These are phyloP conservation scores for Endoconidiophora polonica DNA, from an alignment of 2,329 filamentous ascomycete genomes.

Conservation along the genomic window DNA sequence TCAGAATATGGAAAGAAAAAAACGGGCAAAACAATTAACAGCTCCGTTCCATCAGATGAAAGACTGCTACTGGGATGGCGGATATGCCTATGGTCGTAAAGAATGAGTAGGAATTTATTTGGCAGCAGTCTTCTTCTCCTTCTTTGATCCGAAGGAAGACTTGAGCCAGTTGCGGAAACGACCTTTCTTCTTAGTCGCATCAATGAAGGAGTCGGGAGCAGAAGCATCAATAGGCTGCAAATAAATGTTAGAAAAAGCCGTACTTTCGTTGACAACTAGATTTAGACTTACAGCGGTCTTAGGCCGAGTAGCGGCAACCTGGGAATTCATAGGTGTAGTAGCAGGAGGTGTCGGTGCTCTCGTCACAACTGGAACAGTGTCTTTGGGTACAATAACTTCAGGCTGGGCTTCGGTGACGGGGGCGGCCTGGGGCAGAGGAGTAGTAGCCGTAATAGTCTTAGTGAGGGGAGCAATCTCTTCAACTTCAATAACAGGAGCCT, in stretches of 20 bases:
- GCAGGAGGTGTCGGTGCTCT: neutral
- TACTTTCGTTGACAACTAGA: neutral
- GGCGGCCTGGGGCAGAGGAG: neutral
- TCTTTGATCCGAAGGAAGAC: slow-evolving; percentile 2
- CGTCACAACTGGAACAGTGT: neutral
- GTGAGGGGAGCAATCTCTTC: neutral
- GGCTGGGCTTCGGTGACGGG: neutral
- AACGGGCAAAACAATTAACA: neutral
- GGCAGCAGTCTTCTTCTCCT: slow-evolving; percentile 1
- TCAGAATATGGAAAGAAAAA: neutral
- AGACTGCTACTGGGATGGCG: neutral
- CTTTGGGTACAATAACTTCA: neutral
- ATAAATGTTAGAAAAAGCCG: neutral
- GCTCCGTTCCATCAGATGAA: neutral
- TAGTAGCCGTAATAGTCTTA: neutral
- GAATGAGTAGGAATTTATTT: neutral
- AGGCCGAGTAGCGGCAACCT: neutral
- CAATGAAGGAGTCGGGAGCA: neutral
- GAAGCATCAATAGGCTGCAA: neutral
- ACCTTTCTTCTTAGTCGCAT: neutral
- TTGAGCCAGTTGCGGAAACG: slow-evolving; percentile 2
- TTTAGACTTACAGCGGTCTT: neutral
- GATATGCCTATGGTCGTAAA: no score
- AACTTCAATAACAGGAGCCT: neutral
- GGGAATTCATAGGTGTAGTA: neutral